Evolutionary conservation across 441 rosid species (phyloP), one percentile per base, ranked within the genome.

Genomic region (Iberis amara): DNA sequence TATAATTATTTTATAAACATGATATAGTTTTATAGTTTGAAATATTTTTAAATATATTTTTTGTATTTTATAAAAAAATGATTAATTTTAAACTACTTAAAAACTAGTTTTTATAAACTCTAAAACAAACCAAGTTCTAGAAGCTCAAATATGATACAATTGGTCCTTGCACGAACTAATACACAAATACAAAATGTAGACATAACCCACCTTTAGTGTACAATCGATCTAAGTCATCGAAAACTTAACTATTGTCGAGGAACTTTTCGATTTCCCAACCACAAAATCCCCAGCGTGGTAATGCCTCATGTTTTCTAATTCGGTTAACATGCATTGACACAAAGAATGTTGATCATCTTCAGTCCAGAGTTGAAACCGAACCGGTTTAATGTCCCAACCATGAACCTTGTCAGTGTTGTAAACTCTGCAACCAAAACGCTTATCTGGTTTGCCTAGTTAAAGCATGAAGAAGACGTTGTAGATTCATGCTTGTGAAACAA

Each of bases 171-270:
- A 73, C 32, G 69, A 69, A 63, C 79, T 76, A 96, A 73, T 59
- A 82, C 59, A 89, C 75, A 43, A 73, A 40, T 27, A 84, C 85
- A 13, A 82, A 77, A 59, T 89, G 95, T 66, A 89, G 41, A 69
- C 89, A 84, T 0, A 90, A 71, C 26, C 97, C 94, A 0, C 97
- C 97, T 73, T 90, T 86, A 8, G 96, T 0, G 94, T 90, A 68
- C 97, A 90, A 64, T 90, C 97, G 11, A 90, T 86, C 63, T 84
- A 96, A 31, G 80, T 82, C 89, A 85, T 73, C 0, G 96, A 82
- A 70, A 90, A 81, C 48, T 74, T 82, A 3, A 90, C 59, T 72
- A 71, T 83, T 1, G 66, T 74, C 0, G 68, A 39, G 0, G 50
- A 49, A 9, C 23, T 11, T 13, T 69, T 77, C 1, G 73, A 36